A percentile compares a stretch with the other conserved stretches of the same genome.
These are phyloP conservation scores for Nigrospora sphaerica DNA, from an alignment of 2,329 filamentous ascomycete species.

Conservation along the genomic window DNA sequence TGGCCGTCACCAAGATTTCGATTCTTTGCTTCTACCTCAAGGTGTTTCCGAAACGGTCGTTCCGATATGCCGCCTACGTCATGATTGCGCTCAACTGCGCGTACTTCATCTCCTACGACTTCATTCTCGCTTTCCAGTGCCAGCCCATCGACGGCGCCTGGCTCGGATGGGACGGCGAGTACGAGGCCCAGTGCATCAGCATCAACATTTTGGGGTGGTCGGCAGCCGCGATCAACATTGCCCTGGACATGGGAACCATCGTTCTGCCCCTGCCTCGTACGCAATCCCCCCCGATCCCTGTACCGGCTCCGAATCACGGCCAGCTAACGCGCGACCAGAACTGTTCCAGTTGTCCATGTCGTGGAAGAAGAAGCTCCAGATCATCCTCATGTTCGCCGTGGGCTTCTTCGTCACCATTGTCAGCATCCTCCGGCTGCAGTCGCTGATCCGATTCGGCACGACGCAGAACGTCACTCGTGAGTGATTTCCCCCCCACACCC, in stretches of 20 bases:
- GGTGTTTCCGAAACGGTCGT: slow-evolving; percentile 21
- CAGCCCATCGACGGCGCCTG: slow-evolving; percentile 20
- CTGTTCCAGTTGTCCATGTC: slow-evolving; percentile 20
- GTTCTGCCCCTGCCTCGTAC: slow-evolving; percentile 23
- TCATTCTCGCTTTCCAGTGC: slow-evolving; percentile 23
- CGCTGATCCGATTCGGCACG: slow-evolving; percentile 16
- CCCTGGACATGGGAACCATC: slow-evolving; percentile 21
- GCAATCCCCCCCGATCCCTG: slow-evolving; percentile 1
- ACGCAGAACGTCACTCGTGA: slow-evolving; percentile 18
- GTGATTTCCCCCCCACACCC: slow-evolving; percentile 4
- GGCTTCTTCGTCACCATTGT: slow-evolving; percentile 20
- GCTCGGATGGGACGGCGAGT: slow-evolving; percentile 23
- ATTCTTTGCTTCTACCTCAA: slow-evolving; percentile 29
- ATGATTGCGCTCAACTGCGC: slow-evolving; percentile 20
- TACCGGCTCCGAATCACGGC: not conserved
- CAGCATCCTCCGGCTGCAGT: slow-evolving; percentile 19
- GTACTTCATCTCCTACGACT: slow-evolving; percentile 17
- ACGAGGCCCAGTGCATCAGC: slow-evolving; percentile 20
- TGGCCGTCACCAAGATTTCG: slow-evolving; percentile 25
- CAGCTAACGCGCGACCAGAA: not conserved
- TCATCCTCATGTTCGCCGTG: slow-evolving; percentile 25
- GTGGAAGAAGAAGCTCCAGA: slow-evolving; percentile 21
- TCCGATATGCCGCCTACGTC: slow-evolving; percentile 16
- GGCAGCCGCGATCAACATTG: slow-evolving; percentile 23
- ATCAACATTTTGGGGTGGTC: slow-evolving; percentile 24